Base-by-base conservation (phyloP, 1,284 basidiomycete species). In the Ceratobasidium sp. region DNA sequence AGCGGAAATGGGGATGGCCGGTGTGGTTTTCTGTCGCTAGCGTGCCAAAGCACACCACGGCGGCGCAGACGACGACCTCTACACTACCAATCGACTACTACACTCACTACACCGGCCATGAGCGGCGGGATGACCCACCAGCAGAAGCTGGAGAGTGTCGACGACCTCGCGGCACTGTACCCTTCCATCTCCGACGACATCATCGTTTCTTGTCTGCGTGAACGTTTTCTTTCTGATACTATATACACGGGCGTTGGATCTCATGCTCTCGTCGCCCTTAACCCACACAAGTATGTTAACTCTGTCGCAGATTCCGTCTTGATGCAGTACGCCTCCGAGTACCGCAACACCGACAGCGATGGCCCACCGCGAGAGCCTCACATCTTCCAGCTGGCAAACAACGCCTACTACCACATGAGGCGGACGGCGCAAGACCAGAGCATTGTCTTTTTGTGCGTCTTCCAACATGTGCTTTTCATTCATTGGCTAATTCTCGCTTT, bases 321-420 rank as follows among this genome's bases (percentile, higher is more conserved):
- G 46, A 87, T 92, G 80, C 90, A 92, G 78, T 96, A 96, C 78
- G 89, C 92, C 4, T 84, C 88, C 38, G 87, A 92, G 75, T 92
- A 92, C 77, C 83, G 88, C 42, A 86, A 90, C 76, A 86, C 86
- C 1, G 83, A 83, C 1, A 85, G 86, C 75, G 83, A 85, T 75
- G 86, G 83, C 77, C 79, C 83, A 64, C 77, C 77, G 5, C 82
- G 90, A 0, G 86, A 88, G 0, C 92, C 92, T 1, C 94, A 95
- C 78, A 89, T 98, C 70, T 98, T 96, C 81, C 89, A 94, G 75
- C 84, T 93, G 46, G 92, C 93, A 7, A 91, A 95, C 79, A 91
- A 92, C 82, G 91, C 94, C 12, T 98, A 97, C 83, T 98, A 95
- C 80, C 95, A 98, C 82, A 98, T 98, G 95, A 86, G 89, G 63